These are phyloP conservation scores for Lichtheimia ramosa DNA, from an alignment of 371 early-diverging fungal species.

Conservation along the genomic window DNA sequence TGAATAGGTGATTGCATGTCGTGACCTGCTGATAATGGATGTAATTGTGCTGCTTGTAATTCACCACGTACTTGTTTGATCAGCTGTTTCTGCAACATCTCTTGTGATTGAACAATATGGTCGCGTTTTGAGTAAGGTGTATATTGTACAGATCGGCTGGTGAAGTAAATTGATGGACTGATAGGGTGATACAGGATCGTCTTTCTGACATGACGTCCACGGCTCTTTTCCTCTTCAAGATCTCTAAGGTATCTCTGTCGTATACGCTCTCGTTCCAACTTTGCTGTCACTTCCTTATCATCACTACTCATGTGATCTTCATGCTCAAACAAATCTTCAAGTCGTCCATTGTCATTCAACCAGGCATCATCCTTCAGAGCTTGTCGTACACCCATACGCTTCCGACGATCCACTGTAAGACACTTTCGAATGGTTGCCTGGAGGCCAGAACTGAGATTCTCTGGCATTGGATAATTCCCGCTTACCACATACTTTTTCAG, in stretches of 20 bases:
- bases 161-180: constrained; percentile 44
- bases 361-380: constrained; percentile 57
- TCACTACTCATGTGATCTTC: constrained; percentile 9
- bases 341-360: constrained; percentile 35
- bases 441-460: constrained; percentile 36
- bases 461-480: constrained; percentile 57
- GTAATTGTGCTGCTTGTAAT: constrained; percentile 30
- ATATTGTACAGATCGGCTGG: constrained; percentile 28
- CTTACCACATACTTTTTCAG: constrained; percentile 65
- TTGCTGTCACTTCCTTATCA: no score
- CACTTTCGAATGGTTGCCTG: constrained; percentile 55
- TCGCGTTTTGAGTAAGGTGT: constrained; percentile 19
- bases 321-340: constrained; percentile 28
- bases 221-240: constrained; percentile 26
- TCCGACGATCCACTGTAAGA: constrained; percentile 42
- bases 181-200: constrained; percentile 46
- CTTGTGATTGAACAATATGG: constrained; percentile 31
- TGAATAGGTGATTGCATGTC: constrained; percentile 30
- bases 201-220: constrained; percentile 20
- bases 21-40: constrained; percentile 11
- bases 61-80: constrained; percentile 31
- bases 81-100: constrained; percentile 27
- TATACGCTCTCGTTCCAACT: constrained; percentile 15
- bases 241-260: constrained; percentile 20
- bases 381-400: constrained; percentile 43